phyloP scores from a whole-genome alignment of 257 asterid genomes.

The Buddleja alternifolia region DNA sequence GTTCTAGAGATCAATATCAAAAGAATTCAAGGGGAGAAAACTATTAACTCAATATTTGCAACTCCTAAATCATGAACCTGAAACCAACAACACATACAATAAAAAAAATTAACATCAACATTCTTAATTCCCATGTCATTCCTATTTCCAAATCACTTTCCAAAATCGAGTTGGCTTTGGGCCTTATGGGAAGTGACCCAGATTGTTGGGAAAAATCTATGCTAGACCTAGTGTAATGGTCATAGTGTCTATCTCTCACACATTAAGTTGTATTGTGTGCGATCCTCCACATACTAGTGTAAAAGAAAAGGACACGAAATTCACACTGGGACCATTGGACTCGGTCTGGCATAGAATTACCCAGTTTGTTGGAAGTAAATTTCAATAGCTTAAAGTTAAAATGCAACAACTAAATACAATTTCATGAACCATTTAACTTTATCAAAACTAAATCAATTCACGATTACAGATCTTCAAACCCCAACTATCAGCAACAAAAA shows the following conservation, averaged over 20 bases:
- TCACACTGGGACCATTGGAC: no score
- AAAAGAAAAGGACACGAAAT: no score
- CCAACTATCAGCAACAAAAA: not conserved
- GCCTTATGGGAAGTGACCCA: conserved; percentile 5
- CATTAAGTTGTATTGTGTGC: no score
- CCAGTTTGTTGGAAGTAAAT: conserved; percentile 7
- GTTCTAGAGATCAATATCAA: conserved; percentile 18
- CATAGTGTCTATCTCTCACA: no score
- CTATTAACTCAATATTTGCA: conserved; percentile 19
- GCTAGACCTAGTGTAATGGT: no score
- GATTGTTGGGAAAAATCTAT: no score
- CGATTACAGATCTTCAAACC: conserved; percentile 11
- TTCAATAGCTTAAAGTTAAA: conserved; percentile 9
- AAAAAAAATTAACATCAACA: not conserved
- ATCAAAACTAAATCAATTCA: conserved; percentile 15
- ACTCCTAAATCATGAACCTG: conserved; percentile 38
- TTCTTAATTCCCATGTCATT: not conserved
- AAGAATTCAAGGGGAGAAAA: conserved; percentile 11
- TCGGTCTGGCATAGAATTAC: no score
- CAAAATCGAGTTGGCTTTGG: not conserved
- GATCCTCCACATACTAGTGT: no score
- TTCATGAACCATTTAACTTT: not conserved
- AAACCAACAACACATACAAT: conserved; percentile 14
- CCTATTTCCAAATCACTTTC: not conserved
- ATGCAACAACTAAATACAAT: conserved; percentile 23